phyloP scores from a whole-genome alignment of 116 monocot genomes.

The Posidonia oceanica region DNA sequence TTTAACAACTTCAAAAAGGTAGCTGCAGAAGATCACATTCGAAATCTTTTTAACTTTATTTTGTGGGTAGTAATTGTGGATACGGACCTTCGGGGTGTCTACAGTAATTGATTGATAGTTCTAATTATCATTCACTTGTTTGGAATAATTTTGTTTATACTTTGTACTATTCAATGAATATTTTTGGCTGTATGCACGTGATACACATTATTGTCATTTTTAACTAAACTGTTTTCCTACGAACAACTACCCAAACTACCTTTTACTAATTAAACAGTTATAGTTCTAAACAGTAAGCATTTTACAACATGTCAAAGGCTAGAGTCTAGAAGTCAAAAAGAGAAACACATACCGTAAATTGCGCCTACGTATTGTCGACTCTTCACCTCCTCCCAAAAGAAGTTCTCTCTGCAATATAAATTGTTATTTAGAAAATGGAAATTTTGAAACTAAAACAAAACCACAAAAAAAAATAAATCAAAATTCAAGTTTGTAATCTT shows the following conservation, averaged over 20 bases:
- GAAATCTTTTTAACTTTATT: no score
- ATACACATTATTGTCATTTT: neutral
- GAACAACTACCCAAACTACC: neutral
- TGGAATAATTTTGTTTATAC: no score
- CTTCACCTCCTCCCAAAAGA: conserved; percentile 91
- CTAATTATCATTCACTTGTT: no score
- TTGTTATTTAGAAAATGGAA: neutral
- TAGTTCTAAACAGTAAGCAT: neutral
- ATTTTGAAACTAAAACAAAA: neutral
- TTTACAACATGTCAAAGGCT: no score
- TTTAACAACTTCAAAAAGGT: no score
- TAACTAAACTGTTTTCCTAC: no score
- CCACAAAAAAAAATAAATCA: neutral
- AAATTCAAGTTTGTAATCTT: neutral
- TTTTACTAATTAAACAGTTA: neutral
- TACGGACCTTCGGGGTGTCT: no score
- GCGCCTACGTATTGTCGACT: conserved; percentile 82
- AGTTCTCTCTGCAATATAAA: conserved; percentile 61
- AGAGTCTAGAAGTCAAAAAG: neutral
- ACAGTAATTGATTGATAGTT: no score
- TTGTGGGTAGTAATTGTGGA: no score
- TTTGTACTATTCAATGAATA: no score
- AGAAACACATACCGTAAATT: conserved; percentile 72
- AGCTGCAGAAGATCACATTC: no score
- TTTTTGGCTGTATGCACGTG: no score